Conservation (phyloP, 176 grass and related monocot genomes). For the Rhynchospora pubera region DNA sequence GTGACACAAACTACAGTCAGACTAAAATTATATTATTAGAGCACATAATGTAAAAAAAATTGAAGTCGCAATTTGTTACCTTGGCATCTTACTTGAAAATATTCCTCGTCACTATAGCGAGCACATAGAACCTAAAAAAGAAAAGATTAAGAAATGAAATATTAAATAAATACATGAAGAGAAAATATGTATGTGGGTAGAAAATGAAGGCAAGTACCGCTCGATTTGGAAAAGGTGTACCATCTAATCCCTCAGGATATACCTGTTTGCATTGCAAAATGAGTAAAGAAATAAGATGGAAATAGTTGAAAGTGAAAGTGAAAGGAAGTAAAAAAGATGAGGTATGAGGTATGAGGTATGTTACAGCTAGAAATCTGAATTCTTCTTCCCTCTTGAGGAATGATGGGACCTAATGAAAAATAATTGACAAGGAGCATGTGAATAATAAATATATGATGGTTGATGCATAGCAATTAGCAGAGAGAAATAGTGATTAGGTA, state of each 20-base stretch:
- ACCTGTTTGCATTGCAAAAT: conserved; percentile 31
- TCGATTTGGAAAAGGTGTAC: conserved; percentile 50
- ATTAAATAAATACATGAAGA: conserved; percentile 6
- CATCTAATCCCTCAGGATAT: conserved; percentile 61
- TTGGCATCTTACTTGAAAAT: conserved; percentile 86
- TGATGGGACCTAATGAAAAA: conserved; percentile 49
- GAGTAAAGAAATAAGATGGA: neutral
- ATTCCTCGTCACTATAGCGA: conserved; percentile 73
- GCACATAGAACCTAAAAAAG: conserved; percentile 69
- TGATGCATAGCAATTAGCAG: too few relatives aligned
- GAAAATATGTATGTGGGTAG: neutral
- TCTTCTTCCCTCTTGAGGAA: conserved; percentile 91
- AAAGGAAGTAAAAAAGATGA: neutral
- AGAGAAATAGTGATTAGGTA: too few relatives aligned
- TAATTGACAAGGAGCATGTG: too few relatives aligned
- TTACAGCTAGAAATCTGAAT: conserved; percentile 83
- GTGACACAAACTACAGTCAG: neutral
- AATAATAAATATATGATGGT: too few relatives aligned
- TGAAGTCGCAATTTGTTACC: conserved; percentile 29
- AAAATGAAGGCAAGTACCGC: conserved; percentile 44
- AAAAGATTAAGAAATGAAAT: conserved; percentile 25
- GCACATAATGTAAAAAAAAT: neutral
- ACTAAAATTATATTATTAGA: conserved; percentile 5
- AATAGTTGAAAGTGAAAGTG: conserved; percentile 10
- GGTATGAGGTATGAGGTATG: too few relatives aligned